Evolutionary conservation across 805 yeast species (phyloP), one percentile per base, ranked within the genome.

Genomic region (Maudiozyma turicensis): DNA sequence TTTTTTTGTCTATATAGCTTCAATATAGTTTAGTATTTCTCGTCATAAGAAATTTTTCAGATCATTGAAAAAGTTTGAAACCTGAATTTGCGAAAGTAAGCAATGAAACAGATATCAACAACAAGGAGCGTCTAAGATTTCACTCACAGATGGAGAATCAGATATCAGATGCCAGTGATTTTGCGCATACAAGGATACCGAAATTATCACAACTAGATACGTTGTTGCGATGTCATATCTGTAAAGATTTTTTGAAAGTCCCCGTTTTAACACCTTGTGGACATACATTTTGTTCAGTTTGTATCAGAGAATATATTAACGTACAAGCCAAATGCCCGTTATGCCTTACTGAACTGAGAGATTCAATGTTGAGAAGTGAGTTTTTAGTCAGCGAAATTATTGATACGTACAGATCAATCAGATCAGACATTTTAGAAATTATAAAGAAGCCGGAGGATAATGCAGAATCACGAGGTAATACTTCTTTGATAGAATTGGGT

Each of bases 211-310:
- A 75, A 46, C 66, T 90, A 2, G 96, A 90, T 54, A 72, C 87
- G 1, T 69, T 82, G 29, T 70, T 88, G 46, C 63, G 95, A 59
- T 90, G 98, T 61, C 89, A 84, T 57, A 84, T 90, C 8, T 90
- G 98, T 65, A 86, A 89, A 58, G 96, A 88, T 52, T 78, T 84
- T 54, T 71, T 86, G 48, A 74, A 69, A 33, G 85, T 90, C 0
- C 96, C 98, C 1, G 86, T 87, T 37, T 67, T 84, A 41, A 86
- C 96, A 0, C 76, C 83, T 2, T 90, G 98, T 69, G 83, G 86
- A 37, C 97, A 90, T 64, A 82, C 90, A 0, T 90, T 88, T 63
- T 90, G 98, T 65, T 86, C 95, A 0, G 73, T 81, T 11, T 90
- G 98, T 63, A 85, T 90, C 31, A 72, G 96, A 50, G 77, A 84